These are phyloP conservation scores for Claviceps purpurea DNA, from an alignment of 2,329 filamentous ascomycete genomes.

Conservation along the genomic window DNA sequence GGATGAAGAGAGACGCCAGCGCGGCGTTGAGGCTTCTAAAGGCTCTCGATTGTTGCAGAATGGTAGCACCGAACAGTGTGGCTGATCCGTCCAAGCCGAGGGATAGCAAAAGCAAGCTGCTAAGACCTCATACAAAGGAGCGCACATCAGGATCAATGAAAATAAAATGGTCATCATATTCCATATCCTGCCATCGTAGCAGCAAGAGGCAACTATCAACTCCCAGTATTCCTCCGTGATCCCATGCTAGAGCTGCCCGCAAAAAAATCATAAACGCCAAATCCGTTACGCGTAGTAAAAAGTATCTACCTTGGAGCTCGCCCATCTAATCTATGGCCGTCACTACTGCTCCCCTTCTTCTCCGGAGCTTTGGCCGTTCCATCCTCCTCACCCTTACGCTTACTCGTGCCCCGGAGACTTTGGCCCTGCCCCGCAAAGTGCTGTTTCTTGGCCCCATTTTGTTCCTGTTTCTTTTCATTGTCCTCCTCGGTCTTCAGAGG, in stretches of 20 bases:
- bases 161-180: neutral
- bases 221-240: neutral
- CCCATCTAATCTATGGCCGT: conserved; percentile 32
- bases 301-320: conserved; percentile 16
- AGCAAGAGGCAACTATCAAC: too few species aligned
- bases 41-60: too few species aligned
- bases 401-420: conserved; percentile 55
- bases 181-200: neutral
- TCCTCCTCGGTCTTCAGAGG: conserved; percentile 70
- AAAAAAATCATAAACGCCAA: conserved; percentile 11
- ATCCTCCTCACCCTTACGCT: conserved; percentile 51
- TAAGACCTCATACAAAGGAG: too few species aligned
- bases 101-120: too few species aligned
- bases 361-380: conserved; percentile 33
- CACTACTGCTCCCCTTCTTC: conserved; percentile 28
- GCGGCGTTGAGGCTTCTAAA: too few species aligned
- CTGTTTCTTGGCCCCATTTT: conserved; percentile 50
- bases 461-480: conserved; percentile 50
- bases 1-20: too few species aligned
- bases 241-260: neutral
- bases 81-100: too few species aligned
- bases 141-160: neutral
- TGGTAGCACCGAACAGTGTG: too few species aligned
- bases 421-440: conserved; percentile 77
- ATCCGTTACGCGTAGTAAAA: neutral